Base-by-base conservation (phyloP, 768 basidiomycete genomes). In the Strobilomyces confusus region DNA sequence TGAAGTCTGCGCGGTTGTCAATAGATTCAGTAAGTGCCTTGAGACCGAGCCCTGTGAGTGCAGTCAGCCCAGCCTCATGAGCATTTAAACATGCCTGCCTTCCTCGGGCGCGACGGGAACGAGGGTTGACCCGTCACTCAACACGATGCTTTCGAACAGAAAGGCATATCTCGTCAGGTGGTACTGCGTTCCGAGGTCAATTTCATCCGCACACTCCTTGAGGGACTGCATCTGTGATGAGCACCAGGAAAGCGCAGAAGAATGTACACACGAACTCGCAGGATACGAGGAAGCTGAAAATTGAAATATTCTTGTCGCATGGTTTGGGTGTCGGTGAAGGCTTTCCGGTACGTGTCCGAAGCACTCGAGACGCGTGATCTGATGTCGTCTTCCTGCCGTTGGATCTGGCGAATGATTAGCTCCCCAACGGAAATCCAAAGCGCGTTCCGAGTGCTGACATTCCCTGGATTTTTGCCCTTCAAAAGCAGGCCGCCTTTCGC, bases 261-360 rank as follows among this genome's bases (percentile, higher is more conserved):
- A 41, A 36, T 29, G 50, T 32, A 38, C n/a, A 42, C 30, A 79
- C 89, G 65, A 67, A 95, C 94, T 48, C 97, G 81, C 36, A 99
- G 72, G 52, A 98, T 90, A 59, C 93, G 87, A 50, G 97, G 97
- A 37, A 98, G 74, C 63, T 98, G 95, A 64, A 95, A 89, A 69
- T 98, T 95, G 72, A 97, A 99, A 69, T 98, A 98, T 66, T 99
- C 97, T 69, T 98, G 95, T 56, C 95, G 80, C 74, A 92, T 84
- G 5, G 84, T 75, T 68, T 98, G 94, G 13, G 89, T 92, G 58
- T 98, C 93, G 14, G 81, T 82, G 29, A 97, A 86, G 2, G 92
- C 86, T 71, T 97, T 95, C 52, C 92, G 79, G 65, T 93, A 98
- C 30, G 84, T 81, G 66, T 98, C 95, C 23, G 91, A 92, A 11